Conservation (phyloP, 345 rosid species). For the Trapa incisa region DNA sequence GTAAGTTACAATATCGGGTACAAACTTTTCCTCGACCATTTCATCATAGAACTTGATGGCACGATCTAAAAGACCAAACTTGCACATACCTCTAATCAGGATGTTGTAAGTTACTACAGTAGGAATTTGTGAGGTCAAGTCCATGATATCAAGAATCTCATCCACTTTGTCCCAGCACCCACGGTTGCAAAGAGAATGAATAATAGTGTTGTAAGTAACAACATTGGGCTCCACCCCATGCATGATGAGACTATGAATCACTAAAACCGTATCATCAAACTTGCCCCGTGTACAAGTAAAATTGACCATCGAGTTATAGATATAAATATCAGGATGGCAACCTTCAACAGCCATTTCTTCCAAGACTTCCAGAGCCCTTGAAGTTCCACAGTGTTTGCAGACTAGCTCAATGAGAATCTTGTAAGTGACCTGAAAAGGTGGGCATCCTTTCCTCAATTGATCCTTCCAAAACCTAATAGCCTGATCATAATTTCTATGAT, state of each 20-base stretch:
- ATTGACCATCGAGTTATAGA: constrained; percentile 60
- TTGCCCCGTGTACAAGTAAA: constrained; percentile 48
- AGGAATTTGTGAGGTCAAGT: constrained; percentile 33
- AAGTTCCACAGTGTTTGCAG: constrained; percentile 56
- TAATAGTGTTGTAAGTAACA: constrained; percentile 60
- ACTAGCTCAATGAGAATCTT: constrained; percentile 67
- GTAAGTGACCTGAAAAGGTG: constrained; percentile 55
- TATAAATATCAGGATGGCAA: constrained; percentile 63
- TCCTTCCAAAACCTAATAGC: no score
- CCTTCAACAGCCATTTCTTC: constrained; percentile 72
- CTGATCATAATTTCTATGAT: constrained; percentile 5
- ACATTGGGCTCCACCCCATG: constrained; percentile 57
- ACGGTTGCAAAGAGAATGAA: constrained; percentile 49
- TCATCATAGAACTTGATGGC: constrained; percentile 54
- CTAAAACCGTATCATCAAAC: constrained; percentile 40
- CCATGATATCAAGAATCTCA: constrained; percentile 56
- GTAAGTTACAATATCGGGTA: constrained; percentile 68
- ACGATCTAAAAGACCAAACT: constrained; percentile 43
- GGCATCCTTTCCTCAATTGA: constrained; percentile 50
- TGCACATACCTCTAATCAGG: constrained; percentile 70
- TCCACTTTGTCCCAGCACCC: constrained; percentile 67
- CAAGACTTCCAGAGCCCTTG: constrained; percentile 58
- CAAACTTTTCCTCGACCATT: constrained; percentile 38
- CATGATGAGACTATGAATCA: constrained; percentile 35
- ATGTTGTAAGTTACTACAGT: constrained; percentile 69